These are phyloP conservation scores for Geotrichum candidum DNA, from an alignment of 1,139 yeast genomes.

Conservation along the genomic window DNA sequence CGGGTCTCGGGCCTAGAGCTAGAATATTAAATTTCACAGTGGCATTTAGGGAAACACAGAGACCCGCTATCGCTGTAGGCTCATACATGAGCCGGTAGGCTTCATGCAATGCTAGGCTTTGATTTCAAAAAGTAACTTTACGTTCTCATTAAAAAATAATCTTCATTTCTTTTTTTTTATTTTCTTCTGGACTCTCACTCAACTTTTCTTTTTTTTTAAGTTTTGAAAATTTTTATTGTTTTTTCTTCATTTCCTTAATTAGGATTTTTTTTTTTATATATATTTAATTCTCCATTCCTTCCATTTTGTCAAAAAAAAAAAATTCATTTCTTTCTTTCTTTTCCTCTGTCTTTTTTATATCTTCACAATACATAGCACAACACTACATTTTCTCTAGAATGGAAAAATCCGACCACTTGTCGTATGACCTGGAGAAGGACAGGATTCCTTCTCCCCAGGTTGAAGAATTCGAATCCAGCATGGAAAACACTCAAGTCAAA, in stretches of 20 bases:
- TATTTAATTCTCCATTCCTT: neutral
- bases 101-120: neutral
- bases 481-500: constrained; percentile 9
- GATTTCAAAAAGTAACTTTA: neutral
- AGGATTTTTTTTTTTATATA: neutral
- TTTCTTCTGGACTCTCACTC: neutral
- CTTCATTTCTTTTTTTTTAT: neutral
- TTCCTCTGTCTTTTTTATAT: neutral
- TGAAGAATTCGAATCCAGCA: constrained; percentile 1
- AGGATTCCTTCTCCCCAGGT: neutral
- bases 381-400: neutral
- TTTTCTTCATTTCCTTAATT: neutral
- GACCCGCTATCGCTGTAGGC: neutral
- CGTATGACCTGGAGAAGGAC: constrained; percentile 4
- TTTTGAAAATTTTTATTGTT: neutral
- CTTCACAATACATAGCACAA: neutral
- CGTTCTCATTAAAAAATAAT: neutral
- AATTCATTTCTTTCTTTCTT: neutral
- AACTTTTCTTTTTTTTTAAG: neutral
- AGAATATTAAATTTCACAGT: neutral
- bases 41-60: neutral
- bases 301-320: neutral
- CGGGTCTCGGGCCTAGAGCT: neutral
- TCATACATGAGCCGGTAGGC: neutral
- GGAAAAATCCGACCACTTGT: constrained; percentile 1